Evolutionary conservation across 306 rosid genomes (phyloP).

Genomic region (Gastrolobium villosum): DNA sequence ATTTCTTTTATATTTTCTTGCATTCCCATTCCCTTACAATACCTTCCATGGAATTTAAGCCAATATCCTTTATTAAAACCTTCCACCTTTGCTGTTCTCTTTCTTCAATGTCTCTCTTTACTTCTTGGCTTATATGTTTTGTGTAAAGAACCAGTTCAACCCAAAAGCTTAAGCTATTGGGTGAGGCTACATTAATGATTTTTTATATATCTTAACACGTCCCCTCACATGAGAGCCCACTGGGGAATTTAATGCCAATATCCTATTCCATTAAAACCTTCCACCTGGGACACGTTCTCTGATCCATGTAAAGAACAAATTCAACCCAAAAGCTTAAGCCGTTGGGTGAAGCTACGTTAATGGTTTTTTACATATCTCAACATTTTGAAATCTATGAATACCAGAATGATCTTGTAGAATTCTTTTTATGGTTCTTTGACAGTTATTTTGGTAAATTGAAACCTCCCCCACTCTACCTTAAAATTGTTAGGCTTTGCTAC

Average conservation of each 20-base stretch:
- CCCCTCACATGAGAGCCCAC: too few species aligned
- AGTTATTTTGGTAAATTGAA: not conserved
- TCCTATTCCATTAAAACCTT: too few species aligned
- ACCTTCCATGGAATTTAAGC: not conserved
- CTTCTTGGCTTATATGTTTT: not conserved
- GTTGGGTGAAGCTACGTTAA: too few species aligned
- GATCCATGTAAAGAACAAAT: too few species aligned
- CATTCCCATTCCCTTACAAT: not conserved
- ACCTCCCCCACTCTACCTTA: not conserved
- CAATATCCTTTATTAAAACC: not conserved
- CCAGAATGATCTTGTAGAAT: slow-evolving; percentile 2
- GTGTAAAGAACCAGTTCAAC: too few species aligned
- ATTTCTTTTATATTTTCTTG: slow-evolving; percentile 9
- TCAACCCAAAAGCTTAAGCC: too few species aligned
- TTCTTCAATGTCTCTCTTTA: not conserved
- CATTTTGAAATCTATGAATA: not conserved
- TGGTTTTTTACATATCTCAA: too few species aligned
- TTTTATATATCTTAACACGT: too few species aligned
- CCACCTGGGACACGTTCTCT: too few species aligned
- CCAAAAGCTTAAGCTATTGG: too few species aligned
- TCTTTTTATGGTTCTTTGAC: not conserved
- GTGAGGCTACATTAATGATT: too few species aligned
- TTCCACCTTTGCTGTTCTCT: not conserved
- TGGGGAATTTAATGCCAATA: too few species aligned
- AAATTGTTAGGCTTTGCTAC: slow-evolving; percentile 13